Conservation (phyloP, 148 eudicot species). For the Hydrangea macrophylla region DNA sequence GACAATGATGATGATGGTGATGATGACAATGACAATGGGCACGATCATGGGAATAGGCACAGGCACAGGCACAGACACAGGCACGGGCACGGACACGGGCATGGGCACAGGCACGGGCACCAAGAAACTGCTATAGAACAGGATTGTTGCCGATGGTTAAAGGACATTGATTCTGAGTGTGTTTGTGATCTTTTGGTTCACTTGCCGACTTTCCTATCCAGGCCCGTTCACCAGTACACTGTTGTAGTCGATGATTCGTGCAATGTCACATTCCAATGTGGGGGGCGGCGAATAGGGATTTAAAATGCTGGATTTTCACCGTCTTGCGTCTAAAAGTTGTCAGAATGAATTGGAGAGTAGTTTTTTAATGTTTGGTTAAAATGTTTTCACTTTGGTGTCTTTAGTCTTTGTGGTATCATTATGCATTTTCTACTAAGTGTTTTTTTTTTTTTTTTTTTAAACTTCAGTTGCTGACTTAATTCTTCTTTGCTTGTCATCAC, state of each 20-base stretch:
- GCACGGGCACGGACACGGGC: constrained; percentile 30
- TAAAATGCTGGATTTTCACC: background rate
- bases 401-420: too few relatives aligned
- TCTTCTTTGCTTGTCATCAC: too few relatives aligned
- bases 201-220: constrained; percentile 58
- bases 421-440: background rate
- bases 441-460: background rate
- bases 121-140: constrained; percentile 24
- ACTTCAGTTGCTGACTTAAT: too few relatives aligned
- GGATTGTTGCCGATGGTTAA: constrained; percentile 76
- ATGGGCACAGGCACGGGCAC: constrained; percentile 8
- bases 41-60: constrained; percentile 14
- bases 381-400: too few relatives aligned
- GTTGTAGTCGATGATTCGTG: constrained; percentile 46
- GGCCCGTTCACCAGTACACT: constrained; percentile 52
- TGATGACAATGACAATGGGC: background rate
- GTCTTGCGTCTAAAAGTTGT: background rate
- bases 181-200: constrained; percentile 60
- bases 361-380: too few relatives aligned
- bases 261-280: constrained; percentile 46
- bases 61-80: constrained; percentile 22
- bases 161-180: constrained; percentile 50
- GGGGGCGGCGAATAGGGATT: constrained; percentile 41
- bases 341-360: too few relatives aligned
- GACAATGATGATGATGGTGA: constrained; percentile 6